Conservation (phyloP, 139 green algal species). For the Ettlia oleoabundans region DNA sequence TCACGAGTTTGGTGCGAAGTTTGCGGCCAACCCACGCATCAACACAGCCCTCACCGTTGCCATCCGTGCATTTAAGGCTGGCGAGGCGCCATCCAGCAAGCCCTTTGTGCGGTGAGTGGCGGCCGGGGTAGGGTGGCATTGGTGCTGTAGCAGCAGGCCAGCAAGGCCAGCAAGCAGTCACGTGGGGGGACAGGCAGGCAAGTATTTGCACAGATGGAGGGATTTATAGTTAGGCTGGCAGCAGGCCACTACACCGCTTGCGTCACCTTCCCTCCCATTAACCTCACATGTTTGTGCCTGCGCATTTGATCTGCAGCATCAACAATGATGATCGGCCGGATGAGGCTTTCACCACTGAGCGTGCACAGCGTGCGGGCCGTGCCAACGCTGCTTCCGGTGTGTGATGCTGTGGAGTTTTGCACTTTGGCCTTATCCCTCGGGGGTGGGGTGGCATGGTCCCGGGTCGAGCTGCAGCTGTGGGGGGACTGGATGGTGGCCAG, state of each 20-base stretch:
- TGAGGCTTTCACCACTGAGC: slow-evolving; percentile 90
- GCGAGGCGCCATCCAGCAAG: slow-evolving; percentile 30
- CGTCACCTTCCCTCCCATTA: background rate
- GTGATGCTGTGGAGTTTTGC: no score
- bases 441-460: no score
- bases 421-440: no score
- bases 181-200: background rate
- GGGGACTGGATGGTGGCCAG: no score
- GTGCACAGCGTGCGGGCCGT: slow-evolving; percentile 73
- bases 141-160: no score
- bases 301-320: slow-evolving; percentile 37
- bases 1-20: slow-evolving; percentile 69
- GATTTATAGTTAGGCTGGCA: background rate
- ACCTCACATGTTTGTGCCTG: no score
- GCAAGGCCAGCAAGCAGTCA: no score
- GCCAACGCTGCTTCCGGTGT: slow-evolving; percentile 83
- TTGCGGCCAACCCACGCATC: slow-evolving; percentile 83
- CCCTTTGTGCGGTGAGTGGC: slow-evolving; percentile 27
- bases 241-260: background rate
- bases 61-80: slow-evolving; percentile 75
- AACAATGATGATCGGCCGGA: slow-evolving; percentile 78
- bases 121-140: no score
- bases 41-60: slow-evolving; percentile 85
- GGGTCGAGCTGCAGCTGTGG: no score
- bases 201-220: background rate